Percentiles rank a stretch among this genome's conserved stretches.
These are phyloP conservation scores for Rhytidiadelphus loreus DNA, from an alignment of 225 moss, liverwort and hornwort species.

Conservation along the genomic window DNA sequence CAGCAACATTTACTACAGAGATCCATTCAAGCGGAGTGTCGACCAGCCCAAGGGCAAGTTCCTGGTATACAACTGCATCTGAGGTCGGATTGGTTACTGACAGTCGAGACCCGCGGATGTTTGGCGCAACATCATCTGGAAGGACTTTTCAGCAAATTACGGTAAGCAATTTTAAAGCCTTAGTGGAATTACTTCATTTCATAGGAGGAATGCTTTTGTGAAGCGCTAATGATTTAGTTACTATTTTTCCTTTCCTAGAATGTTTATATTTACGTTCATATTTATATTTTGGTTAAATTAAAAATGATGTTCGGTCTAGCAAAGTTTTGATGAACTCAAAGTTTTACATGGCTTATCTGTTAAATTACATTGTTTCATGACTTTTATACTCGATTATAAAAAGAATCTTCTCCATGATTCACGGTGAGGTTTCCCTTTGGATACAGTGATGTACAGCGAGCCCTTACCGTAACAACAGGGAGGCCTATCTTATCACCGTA, in stretches of 20 bases:
- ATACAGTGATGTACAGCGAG: neutral
- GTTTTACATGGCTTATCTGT: neutral
- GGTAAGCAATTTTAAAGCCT: neutral
- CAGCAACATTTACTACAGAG: neutral
- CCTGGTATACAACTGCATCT: slow-evolving; percentile 1
- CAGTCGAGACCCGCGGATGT: neutral
- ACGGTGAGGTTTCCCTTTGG: neutral
- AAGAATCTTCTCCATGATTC: neutral
- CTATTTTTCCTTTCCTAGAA: neutral
- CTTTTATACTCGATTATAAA: neutral
- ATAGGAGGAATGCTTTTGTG: no score
- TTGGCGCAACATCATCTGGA: neutral
- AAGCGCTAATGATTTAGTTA: neutral
- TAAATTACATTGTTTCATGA: neutral
- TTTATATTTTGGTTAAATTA: no score
- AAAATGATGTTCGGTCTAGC: neutral
- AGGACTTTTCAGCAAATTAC: neutral
- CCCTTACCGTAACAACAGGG: neutral
- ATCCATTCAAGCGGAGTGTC: neutral
- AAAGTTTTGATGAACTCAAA: no score
- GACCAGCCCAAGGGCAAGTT: neutral
- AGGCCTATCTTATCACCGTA: neutral
- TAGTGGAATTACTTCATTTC: neutral
- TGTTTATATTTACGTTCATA: no score
- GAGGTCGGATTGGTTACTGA: neutral